phyloP scores from a whole-genome alignment of 108 stramenopile genomes.

The Pseudonitzschia multistriata region DNA sequence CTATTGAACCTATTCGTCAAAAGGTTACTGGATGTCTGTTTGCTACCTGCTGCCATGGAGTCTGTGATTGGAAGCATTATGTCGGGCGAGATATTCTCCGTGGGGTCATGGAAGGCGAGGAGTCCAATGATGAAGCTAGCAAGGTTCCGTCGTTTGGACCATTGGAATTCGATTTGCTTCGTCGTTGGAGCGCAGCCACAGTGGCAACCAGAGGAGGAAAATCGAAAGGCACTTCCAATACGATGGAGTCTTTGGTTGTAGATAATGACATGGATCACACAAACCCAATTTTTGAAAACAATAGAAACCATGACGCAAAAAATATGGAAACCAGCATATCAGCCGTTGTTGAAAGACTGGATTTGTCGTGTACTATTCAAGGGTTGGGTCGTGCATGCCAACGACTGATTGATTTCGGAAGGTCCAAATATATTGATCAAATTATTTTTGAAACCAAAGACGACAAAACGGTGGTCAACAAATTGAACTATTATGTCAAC shows the following conservation, averaged over 20 bases:
- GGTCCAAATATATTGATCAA: conserved; percentile 58
- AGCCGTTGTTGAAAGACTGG: conserved; percentile 42
- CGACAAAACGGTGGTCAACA: conserved; percentile 16
- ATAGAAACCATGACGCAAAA: neutral
- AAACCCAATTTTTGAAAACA: neutral
- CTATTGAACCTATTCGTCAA: conserved; percentile 41
- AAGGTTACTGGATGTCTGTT: conserved; percentile 62
- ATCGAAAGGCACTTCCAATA: neutral
- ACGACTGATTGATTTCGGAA: conserved; percentile 73
- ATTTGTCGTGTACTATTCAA: conserved; percentile 61
- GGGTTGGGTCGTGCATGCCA: conserved; percentile 86
- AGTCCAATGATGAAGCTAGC: neutral
- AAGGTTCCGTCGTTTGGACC: conserved; percentile 46
- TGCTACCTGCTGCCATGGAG: conserved; percentile 87
- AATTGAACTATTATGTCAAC: conserved; percentile 65
- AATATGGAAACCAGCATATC: conserved; percentile 19
- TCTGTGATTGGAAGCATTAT: conserved; percentile 77
- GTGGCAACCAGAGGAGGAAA: conserved; percentile 8
- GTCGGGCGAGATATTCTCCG: conserved; percentile 71
- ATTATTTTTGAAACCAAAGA: neutral
- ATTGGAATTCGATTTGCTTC: conserved; percentile 68
- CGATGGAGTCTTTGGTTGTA: neutral
- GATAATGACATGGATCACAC: conserved; percentile 15
- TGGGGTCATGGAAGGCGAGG: conserved; percentile 17
- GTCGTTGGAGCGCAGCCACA: conserved; percentile 14